Percentiles rank a stretch among this genome's conserved stretches.
These are phyloP conservation scores for Solanum lycopersicoides DNA, from an alignment of 257 asterid species.

Conservation along the genomic window DNA sequence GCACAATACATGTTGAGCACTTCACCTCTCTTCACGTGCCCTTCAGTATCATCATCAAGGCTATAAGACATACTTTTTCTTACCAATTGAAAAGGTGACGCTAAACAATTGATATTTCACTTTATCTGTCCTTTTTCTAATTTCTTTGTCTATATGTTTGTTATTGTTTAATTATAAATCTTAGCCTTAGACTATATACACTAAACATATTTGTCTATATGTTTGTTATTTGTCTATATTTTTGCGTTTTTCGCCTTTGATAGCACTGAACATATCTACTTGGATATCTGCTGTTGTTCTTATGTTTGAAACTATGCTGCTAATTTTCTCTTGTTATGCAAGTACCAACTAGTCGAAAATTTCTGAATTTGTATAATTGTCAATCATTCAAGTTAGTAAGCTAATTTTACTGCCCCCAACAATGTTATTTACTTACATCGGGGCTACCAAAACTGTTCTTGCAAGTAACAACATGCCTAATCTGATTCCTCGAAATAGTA, in stretches of 20 bases:
- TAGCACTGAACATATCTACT: neutral
- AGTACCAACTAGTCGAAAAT: neutral
- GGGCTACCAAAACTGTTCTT: neutral
- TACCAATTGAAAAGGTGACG: neutral
- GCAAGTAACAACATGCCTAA: neutral
- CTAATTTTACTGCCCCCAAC: neutral
- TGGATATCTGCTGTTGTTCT: neutral
- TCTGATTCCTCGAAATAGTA: neutral
- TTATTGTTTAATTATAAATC: no score
- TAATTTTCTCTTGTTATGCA: neutral
- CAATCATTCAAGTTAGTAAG: neutral
- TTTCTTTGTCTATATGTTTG: neutral
- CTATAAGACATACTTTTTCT: neutral
- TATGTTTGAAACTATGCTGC: neutral
- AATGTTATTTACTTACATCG: neutral
- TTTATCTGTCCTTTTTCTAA: neutral
- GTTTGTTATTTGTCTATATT: no score
- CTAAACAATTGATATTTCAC: neutral
- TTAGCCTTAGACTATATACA: neutral
- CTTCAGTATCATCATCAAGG: neutral
- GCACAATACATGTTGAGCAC: neutral
- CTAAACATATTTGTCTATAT: neutral
- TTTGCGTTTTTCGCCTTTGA: neutral
- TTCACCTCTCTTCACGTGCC: neutral
- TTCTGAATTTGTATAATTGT: neutral